Evolutionary conservation across 106 monocot genomes (phyloP).

Genomic region (Allium fistulosum): DNA sequence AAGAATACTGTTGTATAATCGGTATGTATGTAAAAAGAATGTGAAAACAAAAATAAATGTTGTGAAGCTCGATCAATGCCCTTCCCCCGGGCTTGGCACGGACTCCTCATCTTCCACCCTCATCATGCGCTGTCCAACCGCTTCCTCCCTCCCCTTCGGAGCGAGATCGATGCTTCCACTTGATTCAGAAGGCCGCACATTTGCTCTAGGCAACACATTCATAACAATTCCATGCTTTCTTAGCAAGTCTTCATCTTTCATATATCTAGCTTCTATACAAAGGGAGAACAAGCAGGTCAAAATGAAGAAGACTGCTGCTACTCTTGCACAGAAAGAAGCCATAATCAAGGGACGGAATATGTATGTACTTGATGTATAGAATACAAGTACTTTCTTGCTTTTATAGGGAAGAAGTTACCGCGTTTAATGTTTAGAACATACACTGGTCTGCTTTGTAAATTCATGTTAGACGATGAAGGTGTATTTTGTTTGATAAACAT

Average conservation of each 20-base stretch:
- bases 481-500: neutral
- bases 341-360: neutral
- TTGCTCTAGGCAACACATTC: neutral
- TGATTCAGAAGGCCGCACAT: neutral
- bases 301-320: neutral
- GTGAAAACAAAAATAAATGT: neutral
- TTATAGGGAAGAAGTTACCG: neutral
- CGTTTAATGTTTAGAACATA: no score
- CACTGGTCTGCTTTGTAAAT: no score
- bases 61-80: neutral
- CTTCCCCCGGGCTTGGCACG: conserved; percentile 1
- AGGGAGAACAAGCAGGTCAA: neutral
- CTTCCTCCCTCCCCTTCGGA: neutral
- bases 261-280: neutral
- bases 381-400: neutral
- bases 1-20: no score
- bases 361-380: neutral
- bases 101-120: neutral
- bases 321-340: neutral
- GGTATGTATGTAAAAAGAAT: no score
- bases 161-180: neutral
- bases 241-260: neutral
- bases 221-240: neutral
- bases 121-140: neutral
- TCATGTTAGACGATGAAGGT: neutral